Evolutionary conservation across 129 eudicot species (phyloP), one percentile per base, ranked within the genome.

Genomic region (Saposhnikovia divaricata): DNA sequence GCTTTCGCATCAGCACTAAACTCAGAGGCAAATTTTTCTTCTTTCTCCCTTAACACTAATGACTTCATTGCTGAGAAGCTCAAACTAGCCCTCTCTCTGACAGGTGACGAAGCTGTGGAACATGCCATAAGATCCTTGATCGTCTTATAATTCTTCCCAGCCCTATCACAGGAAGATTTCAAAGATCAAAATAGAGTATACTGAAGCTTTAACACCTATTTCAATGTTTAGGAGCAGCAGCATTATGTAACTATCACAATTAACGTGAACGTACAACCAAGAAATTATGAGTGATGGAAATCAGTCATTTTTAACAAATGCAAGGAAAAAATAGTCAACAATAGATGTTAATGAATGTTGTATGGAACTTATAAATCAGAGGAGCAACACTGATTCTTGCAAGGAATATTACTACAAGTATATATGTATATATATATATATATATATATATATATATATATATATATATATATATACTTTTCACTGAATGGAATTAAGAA

Each of bases 101-200:
- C 93, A 42, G 98, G 97, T 53, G 98, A 94, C 75, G 97, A 90
- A 61, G 84, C 90, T 85, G 90, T 87, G 47, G 98, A 90, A 82
- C 97, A 85, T 72, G 83, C 80, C 50, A 87, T 82, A 53, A 94
- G 89, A 81, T 90, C 93, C 80, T 86, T 94, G 84, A 92, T 89
- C 63, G 98, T 87, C 86, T 80, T 89, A 37, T 80, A 83, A 71
- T 77, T 86, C 82, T 86, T 83, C 34, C 92, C 93, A 74, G 90
- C 87, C 84, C 98, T 94, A 87, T 65, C 75, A 83, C 74, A n/a
- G 46, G 40, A 44, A 74, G 78, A 79, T 50, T 11, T 44, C 15
- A 48, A 74, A 27, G 44, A 40, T 71, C 23, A 78, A 75, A 44
- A 38, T 40, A 77, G 39, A 34, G 55, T 9, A 40, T 78, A 28